Conservation (phyloP, 768 basidiomycete genomes). For the Guyanaporus albipodus region DNA sequence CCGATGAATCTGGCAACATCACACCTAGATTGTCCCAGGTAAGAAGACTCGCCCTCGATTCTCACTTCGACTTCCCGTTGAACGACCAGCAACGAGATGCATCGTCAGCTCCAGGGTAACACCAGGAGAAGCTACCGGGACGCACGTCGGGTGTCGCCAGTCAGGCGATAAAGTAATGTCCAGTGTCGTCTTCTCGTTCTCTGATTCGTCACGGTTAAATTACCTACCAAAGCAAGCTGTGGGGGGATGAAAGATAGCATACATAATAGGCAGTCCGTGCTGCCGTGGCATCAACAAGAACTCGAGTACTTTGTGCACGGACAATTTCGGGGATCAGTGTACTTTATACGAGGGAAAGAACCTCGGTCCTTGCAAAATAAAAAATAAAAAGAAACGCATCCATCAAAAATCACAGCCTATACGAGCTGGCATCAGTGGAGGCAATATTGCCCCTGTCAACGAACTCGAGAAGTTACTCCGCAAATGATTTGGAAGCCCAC, state of each 20-base stretch:
- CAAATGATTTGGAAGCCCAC: background rate
- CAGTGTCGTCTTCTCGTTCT: slow-evolving; percentile 1
- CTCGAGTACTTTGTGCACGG: background rate
- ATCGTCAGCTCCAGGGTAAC: background rate
- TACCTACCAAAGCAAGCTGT: slow-evolving; percentile 6
- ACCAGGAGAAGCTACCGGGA: background rate
- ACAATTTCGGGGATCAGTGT: background rate
- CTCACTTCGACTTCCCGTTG: slow-evolving; percentile 1
- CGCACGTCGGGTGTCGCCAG: background rate
- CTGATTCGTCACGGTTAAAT: slow-evolving; percentile 3
- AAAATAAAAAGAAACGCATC: background rate
- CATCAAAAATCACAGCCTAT: background rate
- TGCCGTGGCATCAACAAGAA: background rate
- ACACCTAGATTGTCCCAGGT: slow-evolving; percentile 6
- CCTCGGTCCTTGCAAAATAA: slow-evolving; percentile 1
- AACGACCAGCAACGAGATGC: background rate
- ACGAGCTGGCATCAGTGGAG: background rate
- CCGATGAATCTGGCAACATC: slow-evolving; percentile 10
- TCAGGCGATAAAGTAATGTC: background rate
- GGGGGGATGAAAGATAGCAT: slow-evolving; percentile 10
- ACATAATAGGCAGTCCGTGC: background rate
- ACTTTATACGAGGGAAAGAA: background rate
- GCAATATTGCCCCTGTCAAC: slow-evolving; percentile 1
- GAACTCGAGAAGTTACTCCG: background rate
- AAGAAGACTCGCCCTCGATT: background rate